Evolutionary conservation across 179 eudicot genomes (phyloP).

Genomic region (Corrigiola litoralis): DNA sequence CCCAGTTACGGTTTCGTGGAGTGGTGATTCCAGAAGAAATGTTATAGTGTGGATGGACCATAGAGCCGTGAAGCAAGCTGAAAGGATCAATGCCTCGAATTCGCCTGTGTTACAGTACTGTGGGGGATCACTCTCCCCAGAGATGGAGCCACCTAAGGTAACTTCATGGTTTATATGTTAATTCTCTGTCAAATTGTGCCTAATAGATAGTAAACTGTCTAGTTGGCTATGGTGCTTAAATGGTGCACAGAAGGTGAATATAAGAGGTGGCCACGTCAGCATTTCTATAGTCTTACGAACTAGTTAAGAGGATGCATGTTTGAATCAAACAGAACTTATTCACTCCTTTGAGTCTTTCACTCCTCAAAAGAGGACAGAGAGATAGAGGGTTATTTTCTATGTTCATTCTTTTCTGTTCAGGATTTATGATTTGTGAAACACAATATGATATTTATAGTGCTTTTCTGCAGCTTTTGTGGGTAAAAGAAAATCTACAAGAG

Average conservation of each 20-base stretch:
- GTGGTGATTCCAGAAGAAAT: constrained; percentile 96
- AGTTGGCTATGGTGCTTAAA: neutral
- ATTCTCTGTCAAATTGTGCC: neutral
- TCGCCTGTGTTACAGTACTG: constrained; percentile 94
- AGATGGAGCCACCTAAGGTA: constrained; percentile 99
- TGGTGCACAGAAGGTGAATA: neutral
- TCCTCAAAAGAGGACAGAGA: neutral
- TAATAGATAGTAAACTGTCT: neutral
- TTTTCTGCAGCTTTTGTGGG: constrained; percentile 83
- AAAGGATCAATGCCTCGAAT: constrained; percentile 75
- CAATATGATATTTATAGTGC: constrained; percentile 10
- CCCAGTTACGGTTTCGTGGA: constrained; percentile 96
- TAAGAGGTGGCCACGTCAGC: neutral
- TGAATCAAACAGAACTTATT: neutral
- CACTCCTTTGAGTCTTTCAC: neutral
- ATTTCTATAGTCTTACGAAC: neutral
- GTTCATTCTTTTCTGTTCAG: neutral
- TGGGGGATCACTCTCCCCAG: constrained; percentile 96
- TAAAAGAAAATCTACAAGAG: constrained; percentile 91
- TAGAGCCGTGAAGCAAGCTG: constrained; percentile 98
- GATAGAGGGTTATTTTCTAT: neutral
- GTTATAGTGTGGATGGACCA: constrained; percentile 99
- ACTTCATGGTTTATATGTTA: constrained; percentile 9
- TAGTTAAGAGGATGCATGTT: neutral
- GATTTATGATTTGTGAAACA: neutral